Evolutionary conservation across 305 asterid species (phyloP).

Genomic region (Caryopteris hybrid): DNA sequence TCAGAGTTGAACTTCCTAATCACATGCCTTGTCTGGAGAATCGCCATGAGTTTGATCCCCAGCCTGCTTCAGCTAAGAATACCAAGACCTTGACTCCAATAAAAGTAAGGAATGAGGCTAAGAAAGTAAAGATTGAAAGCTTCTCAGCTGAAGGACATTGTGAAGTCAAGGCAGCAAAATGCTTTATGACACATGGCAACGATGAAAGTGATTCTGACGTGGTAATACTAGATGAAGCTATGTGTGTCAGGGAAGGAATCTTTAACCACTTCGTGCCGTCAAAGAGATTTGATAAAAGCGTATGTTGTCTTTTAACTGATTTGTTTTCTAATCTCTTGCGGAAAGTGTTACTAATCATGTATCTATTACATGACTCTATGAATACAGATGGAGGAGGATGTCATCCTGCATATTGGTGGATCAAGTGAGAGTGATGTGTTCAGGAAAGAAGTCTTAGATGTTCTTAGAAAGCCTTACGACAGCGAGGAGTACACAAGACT

Average conservation of each 20-base stretch:
- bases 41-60: background rate
- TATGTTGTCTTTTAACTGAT: background rate
- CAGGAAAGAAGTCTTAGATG: conserved; percentile 21
- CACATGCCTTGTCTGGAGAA: background rate
- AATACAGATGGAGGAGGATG: conserved; percentile 19
- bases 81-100: background rate
- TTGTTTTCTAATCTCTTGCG: background rate
- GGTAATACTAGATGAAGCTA: conserved; percentile 20
- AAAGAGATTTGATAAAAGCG: background rate
- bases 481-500: conserved; percentile 24
- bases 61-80: background rate
- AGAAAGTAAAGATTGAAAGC: background rate
- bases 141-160: background rate
- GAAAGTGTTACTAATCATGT: background rate
- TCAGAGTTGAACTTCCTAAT: background rate
- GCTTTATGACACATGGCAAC: background rate
- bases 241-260: background rate
- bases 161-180: background rate
- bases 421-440: conserved; percentile 7
- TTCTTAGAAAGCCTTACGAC: conserved; percentile 31
- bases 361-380: background rate
- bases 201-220: background rate
- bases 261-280: conserved; percentile 16
- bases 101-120: background rate
- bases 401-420: background rate